Conservation (phyloP, 2,329 filamentous ascomycete species). For the Rhexocercosporidium sp. region DNA sequence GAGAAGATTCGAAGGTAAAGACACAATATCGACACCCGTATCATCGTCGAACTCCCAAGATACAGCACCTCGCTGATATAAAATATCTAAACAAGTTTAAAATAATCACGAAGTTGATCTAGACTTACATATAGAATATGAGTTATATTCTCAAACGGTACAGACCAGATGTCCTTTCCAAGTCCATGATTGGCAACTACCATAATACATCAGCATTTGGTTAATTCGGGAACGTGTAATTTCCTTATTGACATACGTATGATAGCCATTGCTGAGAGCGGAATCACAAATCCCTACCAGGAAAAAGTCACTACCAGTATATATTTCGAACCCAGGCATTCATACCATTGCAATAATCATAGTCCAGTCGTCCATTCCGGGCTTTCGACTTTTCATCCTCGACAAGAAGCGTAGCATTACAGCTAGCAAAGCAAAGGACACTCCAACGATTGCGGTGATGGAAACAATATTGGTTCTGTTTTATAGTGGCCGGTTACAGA, state of each 20-base stretch:
- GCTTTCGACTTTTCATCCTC: neutral
- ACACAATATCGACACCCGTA: conserved; percentile 27
- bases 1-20: conserved; percentile 33
- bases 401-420: neutral
- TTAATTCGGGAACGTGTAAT: neutral
- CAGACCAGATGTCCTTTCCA: neutral
- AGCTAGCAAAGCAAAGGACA: neutral
- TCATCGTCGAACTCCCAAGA: conserved; percentile 23
- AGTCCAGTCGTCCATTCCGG: neutral
- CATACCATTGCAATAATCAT: neutral
- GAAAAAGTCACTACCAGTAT: neutral
- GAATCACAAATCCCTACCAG: conserved; percentile 2
- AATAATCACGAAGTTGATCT: neutral
- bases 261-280: neutral
- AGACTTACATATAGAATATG: neutral
- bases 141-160: neutral
- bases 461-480: conserved; percentile 1
- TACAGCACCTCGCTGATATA: conserved; percentile 29
- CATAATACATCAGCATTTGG: neutral
- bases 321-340: neutral
- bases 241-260: neutral
- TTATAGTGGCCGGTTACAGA: neutral
- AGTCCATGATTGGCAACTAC: neutral
- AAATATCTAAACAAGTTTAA: conserved; percentile 22
- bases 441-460: neutral